phyloP scores from a whole-genome alignment of 1,284 basidiomycete species.

The Singerocomus inundabilis region DNA sequence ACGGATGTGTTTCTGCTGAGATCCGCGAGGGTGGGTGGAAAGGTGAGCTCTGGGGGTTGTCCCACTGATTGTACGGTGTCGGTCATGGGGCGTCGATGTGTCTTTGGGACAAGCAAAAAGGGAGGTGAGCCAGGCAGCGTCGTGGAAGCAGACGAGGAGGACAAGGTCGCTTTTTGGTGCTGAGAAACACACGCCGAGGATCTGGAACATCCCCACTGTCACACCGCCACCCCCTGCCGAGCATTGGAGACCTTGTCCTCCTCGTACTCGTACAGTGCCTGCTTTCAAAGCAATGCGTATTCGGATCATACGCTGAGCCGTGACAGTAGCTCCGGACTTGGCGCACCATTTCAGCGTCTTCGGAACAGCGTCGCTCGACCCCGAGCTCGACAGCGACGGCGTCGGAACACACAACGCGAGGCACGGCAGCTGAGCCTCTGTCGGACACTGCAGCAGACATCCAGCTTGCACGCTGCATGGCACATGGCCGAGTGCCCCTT shows the following conservation, averaged over 20 bases:
- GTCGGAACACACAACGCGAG: too few species aligned
- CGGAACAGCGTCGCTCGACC: too few species aligned
- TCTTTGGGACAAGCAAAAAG: background rate
- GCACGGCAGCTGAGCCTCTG: too few species aligned
- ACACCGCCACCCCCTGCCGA: slow-evolving; percentile 29
- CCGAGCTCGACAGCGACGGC: too few species aligned
- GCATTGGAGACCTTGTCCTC: too few species aligned
- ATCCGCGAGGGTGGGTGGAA: slow-evolving; percentile 51
- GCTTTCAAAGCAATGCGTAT: too few species aligned
- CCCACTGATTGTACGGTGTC: slow-evolving; percentile 2
- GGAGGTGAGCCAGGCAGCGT: background rate
- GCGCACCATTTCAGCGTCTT: too few species aligned
- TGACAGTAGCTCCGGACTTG: background rate
- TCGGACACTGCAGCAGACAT: too few species aligned
- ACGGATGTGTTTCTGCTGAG: slow-evolving; percentile 75
- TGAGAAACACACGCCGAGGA: slow-evolving; percentile 14
- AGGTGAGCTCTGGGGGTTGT: slow-evolving; percentile 13
- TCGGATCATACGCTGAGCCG: background rate
- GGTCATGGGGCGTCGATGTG: slow-evolving; percentile 10
- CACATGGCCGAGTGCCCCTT: background rate
- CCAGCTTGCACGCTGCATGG: too few species aligned
- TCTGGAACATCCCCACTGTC: slow-evolving; percentile 18
- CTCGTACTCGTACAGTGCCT: too few species aligned
- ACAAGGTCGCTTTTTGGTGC: background rate
- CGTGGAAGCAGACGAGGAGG: background rate